Base-by-base conservation (phyloP, 495 filamentous ascomycete species). In the Arthonia radiata region DNA sequence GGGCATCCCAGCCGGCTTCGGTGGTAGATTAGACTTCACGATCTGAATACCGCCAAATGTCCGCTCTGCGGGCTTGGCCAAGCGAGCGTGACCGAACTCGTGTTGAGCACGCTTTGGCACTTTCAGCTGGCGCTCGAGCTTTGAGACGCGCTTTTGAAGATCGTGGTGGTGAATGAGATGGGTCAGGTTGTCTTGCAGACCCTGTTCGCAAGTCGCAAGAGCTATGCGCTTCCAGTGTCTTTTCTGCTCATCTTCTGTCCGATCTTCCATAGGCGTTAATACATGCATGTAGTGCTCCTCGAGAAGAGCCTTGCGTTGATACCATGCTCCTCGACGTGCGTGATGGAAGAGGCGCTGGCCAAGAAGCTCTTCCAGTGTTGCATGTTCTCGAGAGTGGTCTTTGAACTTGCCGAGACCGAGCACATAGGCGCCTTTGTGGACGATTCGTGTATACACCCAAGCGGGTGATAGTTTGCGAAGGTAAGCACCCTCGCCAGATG, bases 101-200 rank as follows among this genome's bases (percentile, higher is more conserved):
- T 97, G 86, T 39, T 93, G 81, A 18, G 76, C 60, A 5, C 83
- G 61, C 38, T 75, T 78, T 2, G 75, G 67, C n/a, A 93, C 60
- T 34, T 73, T 77, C 2, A 97, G 54, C 18, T 61, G 54, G 35
- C 67, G 81, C 45, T 97, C 86, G 10, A 97, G 63, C 48, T 93
- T 97, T 32, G 56, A 58, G 19, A 92, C 64, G 6, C 86, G 71
- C 41, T 91, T 94, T 46, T 94, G 82, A 6, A 97, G 52, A 42
- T 94, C 82, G 44, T 91, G 74, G 39, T 94, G 83, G 40, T 77
- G 81, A 23, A 89, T 89, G 11, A 92, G 37, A 39, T 93, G 83
- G 37, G 80, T 90, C 26, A 80, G 59, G 13, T 65, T 64, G 35
- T 97, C 86, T 43, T 90, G 67, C 1, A 97, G 59, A 3, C 78